Evolutionary conservation across 495 filamentous ascomycete genomes (phyloP), one percentile per base, ranked within the genome.

Genomic region (Penicillium diatomitis): DNA sequence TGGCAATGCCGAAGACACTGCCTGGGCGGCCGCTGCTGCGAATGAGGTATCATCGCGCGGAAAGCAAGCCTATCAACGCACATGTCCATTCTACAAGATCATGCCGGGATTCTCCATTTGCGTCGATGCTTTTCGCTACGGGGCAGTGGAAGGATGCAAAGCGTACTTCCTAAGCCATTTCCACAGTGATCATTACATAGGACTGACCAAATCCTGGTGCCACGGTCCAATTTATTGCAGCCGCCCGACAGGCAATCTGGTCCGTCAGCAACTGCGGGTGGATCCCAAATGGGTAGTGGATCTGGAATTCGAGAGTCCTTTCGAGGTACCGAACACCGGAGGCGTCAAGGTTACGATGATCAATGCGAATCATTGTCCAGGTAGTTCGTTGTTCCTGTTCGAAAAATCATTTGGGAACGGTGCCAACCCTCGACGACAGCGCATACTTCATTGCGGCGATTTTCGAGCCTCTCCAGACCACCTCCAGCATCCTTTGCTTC

Each of bases 161-260:
- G 92, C 91, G 20, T 99, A 99, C 63, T 99, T 99, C 58, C 77
- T 99, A 29, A 95, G 88, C 54, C 92, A 99, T 60, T 99, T 96
- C 54, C 92, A 99, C 66, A 94, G 87, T 51, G 92, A 99, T 60
- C 92, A 99, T 58, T 99, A 99, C 62, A 79, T 95, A 32, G 92
- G 92, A 1, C 74, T 99, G 4, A 90, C 85, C 27, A 81, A 84
- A 7, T 86, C 76, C 40, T 99, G 92, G 92, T 78, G 75, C 46
- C 91, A 97, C 61, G 92, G 92, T 0, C 91, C 89, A 2, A 97
- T 99, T 35, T 99, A 94, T 56, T 97, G 94, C 70, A 96, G 90
- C 55, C 83, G 81, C 50, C 86, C 92, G 6, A 99, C 92, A 0
- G 92, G 74, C 0, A 95, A 94, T 53, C 77, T 99, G 3, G 89